phyloP scores from a whole-genome alignment of 768 basidiomycete genomes.

The Antrodiella citrinella region DNA sequence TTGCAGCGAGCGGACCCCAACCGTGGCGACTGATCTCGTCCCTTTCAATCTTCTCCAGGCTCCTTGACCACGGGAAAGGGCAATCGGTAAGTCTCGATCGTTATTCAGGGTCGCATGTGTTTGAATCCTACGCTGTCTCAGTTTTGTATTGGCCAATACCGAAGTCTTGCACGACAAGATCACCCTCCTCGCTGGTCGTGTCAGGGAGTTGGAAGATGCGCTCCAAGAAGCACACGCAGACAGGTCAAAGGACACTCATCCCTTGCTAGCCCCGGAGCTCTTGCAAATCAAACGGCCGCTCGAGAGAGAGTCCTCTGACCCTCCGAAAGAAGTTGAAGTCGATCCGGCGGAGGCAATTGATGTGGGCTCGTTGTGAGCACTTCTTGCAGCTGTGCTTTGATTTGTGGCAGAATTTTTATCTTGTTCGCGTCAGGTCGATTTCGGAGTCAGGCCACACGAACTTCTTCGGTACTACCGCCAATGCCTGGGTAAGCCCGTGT shows the following conservation, averaged over 20 bases:
- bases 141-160: slow-evolving; percentile 67
- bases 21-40: no score
- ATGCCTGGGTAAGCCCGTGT: slow-evolving; percentile 48
- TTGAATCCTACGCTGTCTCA: slow-evolving; percentile 16
- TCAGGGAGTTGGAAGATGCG: slow-evolving; percentile 64
- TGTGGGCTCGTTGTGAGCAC: slow-evolving; percentile 53
- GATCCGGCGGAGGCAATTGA: slow-evolving; percentile 52
- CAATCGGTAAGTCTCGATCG: slow-evolving; percentile 40
- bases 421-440: slow-evolving; percentile 38
- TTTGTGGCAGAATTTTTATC: slow-evolving; percentile 11
- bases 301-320: slow-evolving; percentile 45
- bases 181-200: slow-evolving; percentile 46
- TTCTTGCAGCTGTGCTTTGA: slow-evolving; percentile 11
- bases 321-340: slow-evolving; percentile 24
- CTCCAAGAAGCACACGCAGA: slow-evolving; percentile 43
- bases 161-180: slow-evolving; percentile 67
- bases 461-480: slow-evolving; percentile 60
- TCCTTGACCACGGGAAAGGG: slow-evolving; percentile 69
- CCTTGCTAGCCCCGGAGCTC: slow-evolving; percentile 52
- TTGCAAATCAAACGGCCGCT: slow-evolving; percentile 60
- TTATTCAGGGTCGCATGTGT: not conserved
- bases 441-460: slow-evolving; percentile 53
- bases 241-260: slow-evolving; percentile 43
- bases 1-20: no score
- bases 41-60: no score